These are phyloP conservation scores for Aspergillus tubingensis DNA, from an alignment of 2,329 filamentous ascomycete genomes.

Conservation along the genomic window DNA sequence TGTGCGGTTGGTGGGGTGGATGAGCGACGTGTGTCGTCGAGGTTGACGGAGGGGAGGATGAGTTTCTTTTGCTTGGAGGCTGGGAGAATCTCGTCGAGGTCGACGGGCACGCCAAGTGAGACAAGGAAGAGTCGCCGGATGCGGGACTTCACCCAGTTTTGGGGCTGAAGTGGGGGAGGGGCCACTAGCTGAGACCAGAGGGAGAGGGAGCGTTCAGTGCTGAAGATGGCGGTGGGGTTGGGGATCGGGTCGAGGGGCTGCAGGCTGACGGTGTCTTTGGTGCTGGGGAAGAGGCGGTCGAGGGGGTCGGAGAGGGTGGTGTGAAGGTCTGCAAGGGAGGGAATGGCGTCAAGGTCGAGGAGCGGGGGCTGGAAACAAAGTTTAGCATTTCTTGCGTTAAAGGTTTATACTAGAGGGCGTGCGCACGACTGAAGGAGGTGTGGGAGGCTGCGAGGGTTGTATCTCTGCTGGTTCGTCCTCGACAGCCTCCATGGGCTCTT, in stretches of 20 bases:
- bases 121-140: conserved; percentile 94
- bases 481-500: conserved; percentile 46
- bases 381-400: conserved; percentile 2
- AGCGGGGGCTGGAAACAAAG: conserved; percentile 36
- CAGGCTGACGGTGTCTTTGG: conserved; percentile 38
- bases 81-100: conserved; percentile 94
- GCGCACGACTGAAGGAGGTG: conserved; percentile 49
- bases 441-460: conserved; percentile 31
- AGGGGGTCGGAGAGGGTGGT: conserved; percentile 42
- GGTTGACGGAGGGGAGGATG: conserved; percentile 75
- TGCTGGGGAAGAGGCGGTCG: conserved; percentile 47
- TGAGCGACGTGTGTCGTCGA: conserved; percentile 44
- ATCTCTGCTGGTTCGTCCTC: conserved; percentile 25
- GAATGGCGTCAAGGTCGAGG: conserved; percentile 58
- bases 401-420: conserved; percentile 1
- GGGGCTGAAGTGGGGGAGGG: conserved; percentile 88
- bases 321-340: conserved; percentile 46
- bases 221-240: conserved; percentile 64
- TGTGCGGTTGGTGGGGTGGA: conserved; percentile 61
- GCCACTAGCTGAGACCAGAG: conserved; percentile 96
- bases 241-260: conserved; percentile 43
- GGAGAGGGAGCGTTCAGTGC: conserved; percentile 82
- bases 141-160: conserved; percentile 95
- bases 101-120: conserved; percentile 91
- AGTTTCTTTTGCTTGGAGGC: conserved; percentile 98